Conservation (phyloP, 371 early-diverging fungal species). For the Choanephora cucurbitarum region DNA sequence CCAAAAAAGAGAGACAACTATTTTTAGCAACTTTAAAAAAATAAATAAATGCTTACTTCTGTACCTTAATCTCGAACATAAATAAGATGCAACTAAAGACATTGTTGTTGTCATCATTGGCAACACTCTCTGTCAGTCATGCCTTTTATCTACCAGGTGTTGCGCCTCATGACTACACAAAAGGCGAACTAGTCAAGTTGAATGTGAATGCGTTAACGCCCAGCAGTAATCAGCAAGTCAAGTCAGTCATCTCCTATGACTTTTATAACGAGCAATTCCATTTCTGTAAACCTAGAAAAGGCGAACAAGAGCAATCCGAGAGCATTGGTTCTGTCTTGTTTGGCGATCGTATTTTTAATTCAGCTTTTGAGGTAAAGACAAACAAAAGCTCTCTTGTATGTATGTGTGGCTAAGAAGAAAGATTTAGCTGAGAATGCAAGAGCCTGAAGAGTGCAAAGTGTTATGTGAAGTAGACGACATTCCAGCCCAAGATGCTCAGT, state of each 20-base stretch:
- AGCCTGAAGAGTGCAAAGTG: slow-evolving; percentile 56
- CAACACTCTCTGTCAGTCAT: slow-evolving; percentile 2
- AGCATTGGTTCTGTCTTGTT: slow-evolving; percentile 89
- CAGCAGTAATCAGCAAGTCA: slow-evolving; percentile 53
- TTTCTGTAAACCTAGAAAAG: slow-evolving; percentile 78
- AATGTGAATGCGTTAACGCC: slow-evolving; percentile 89
- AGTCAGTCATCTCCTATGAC: slow-evolving; percentile 86
- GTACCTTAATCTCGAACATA: not conserved
- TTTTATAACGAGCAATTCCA: slow-evolving; percentile 83
- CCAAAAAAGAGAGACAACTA: too few species aligned
- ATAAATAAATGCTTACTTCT: too few species aligned
- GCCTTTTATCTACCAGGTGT: slow-evolving; percentile 94
- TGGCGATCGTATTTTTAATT: slow-evolving; percentile 92
- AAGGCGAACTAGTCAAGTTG: slow-evolving; percentile 68
- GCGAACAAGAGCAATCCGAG: slow-evolving; percentile 71
- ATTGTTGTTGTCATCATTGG: not conserved
- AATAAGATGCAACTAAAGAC: slow-evolving; percentile 1
- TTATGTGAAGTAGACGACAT: slow-evolving; percentile 66
- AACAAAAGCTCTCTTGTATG: not conserved
- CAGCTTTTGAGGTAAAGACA: slow-evolving; percentile 72
- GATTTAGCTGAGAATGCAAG: slow-evolving; percentile 23
- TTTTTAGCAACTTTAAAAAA: too few species aligned
- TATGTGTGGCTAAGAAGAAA: not conserved
- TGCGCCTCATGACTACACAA: slow-evolving; percentile 82
- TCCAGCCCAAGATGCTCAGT: slow-evolving; percentile 71